Percentiles rank a stretch among this genome's conserved stretches.
Evolutionary conservation across 2,329 filamentous ascomycete species (phyloP).

Genomic region (Trichophyton rubrum): DNA sequence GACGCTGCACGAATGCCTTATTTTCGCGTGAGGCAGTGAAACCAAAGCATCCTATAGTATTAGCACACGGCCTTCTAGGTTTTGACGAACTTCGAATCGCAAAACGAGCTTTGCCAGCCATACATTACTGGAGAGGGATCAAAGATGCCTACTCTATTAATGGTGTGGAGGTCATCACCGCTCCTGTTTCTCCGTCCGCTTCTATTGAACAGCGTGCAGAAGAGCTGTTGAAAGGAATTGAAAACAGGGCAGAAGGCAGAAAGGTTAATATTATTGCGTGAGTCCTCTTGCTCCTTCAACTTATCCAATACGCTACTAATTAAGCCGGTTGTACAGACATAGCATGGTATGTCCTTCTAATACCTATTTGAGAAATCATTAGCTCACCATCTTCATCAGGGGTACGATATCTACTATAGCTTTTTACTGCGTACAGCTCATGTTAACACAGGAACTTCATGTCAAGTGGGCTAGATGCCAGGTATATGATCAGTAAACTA

Average conservation of each 20-base stretch:
- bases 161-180: conserved; percentile 49
- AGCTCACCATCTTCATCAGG: background rate
- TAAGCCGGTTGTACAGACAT: conserved; percentile 23
- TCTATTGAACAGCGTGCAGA: conserved; percentile 47
- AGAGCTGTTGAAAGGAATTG: conserved; percentile 42
- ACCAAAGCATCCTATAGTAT: conserved; percentile 47
- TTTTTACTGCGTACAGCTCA: background rate
- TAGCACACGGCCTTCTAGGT: conserved; percentile 54
- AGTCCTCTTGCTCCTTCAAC: conserved; percentile 18
- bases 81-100: conserved; percentile 50
- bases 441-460: background rate
- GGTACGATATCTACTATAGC: background rate
- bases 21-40: conserved; percentile 18
- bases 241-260: conserved; percentile 41
- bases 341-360: conserved; percentile 32
- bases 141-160: conserved; percentile 44
- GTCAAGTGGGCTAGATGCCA: conserved; percentile 47
- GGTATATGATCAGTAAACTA: conserved; percentile 51
- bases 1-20: conserved; percentile 21
- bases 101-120: conserved; percentile 39
- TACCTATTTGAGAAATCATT: background rate
- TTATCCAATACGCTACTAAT: background rate
- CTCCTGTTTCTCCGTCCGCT: conserved; percentile 46
- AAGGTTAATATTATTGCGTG: conserved; percentile 54
- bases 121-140: conserved; percentile 55